These are phyloP conservation scores for Metarhizium guizhouense DNA, from an alignment of 2,329 filamentous ascomycete genomes.

Conservation along the genomic window DNA sequence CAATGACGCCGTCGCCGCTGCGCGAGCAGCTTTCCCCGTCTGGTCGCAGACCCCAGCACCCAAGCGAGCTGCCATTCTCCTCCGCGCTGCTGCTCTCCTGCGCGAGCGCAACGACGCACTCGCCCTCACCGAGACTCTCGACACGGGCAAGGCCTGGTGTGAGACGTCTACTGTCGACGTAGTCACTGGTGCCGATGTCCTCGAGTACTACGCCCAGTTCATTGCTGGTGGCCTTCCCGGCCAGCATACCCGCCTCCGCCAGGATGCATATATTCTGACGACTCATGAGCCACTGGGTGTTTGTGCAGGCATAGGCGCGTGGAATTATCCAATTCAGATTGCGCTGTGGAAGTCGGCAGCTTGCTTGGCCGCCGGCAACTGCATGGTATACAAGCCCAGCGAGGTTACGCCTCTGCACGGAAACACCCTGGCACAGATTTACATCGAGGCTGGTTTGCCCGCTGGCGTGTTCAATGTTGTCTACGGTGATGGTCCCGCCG, in stretches of 20 bases:
- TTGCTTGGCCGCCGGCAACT: slow-evolving; percentile 77
- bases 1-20: slow-evolving; percentile 63
- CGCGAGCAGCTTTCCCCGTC: slow-evolving; percentile 58
- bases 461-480: slow-evolving; percentile 82
- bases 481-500: slow-evolving; percentile 63
- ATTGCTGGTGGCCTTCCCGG: slow-evolving; percentile 74
- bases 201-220: slow-evolving; percentile 79
- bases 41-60: slow-evolving; percentile 73
- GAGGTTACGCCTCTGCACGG: slow-evolving; percentile 82
- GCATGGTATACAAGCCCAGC: slow-evolving; percentile 85
- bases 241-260: slow-evolving; percentile 64
- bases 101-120: slow-evolving; percentile 72
- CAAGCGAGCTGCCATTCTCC: slow-evolving; percentile 67
- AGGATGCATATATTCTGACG: slow-evolving; percentile 74
- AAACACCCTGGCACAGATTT: slow-evolving; percentile 65
- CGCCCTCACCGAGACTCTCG: slow-evolving; percentile 69
- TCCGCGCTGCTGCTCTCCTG: slow-evolving; percentile 64
- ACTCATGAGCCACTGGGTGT: slow-evolving; percentile 75
- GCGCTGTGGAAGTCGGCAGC: slow-evolving; percentile 84
- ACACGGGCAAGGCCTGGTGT: slow-evolving; percentile 78
- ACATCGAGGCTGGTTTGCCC: slow-evolving; percentile 69
- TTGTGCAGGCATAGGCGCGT: slow-evolving; percentile 79
- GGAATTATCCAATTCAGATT: slow-evolving; percentile 90
- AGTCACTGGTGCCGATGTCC: slow-evolving; percentile 71
- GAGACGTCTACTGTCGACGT: slow-evolving; percentile 82